Conservation (phyloP, 257 asterid genomes). For the Capsicum rhomboideum region DNA sequence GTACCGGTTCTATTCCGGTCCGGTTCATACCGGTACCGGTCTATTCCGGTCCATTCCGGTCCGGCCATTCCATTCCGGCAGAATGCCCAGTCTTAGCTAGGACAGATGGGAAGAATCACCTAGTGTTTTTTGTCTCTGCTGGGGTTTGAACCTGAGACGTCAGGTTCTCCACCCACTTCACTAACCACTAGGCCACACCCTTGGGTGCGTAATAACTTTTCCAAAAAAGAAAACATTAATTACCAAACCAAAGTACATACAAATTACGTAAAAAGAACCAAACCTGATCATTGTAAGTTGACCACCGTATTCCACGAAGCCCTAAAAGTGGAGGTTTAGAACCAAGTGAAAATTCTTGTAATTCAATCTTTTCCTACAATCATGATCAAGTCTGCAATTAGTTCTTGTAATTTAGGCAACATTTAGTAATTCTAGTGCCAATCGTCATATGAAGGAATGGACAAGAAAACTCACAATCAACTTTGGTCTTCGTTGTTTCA, state of each 20-base stretch:
- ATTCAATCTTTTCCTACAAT: constrained; percentile 77
- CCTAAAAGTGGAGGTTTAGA: constrained; percentile 83
- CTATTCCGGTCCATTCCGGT: too few relatives aligned
- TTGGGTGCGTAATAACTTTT: too few relatives aligned
- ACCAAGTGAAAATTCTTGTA: constrained; percentile 85
- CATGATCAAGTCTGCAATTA: constrained; percentile 1
- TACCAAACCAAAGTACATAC: background rate
- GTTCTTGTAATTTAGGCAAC: background rate
- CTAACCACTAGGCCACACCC: too few relatives aligned
- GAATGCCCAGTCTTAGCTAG: too few relatives aligned
- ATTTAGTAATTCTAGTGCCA: constrained; percentile 4
- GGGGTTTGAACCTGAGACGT: too few relatives aligned
- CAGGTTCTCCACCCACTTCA: too few relatives aligned
- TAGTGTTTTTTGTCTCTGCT: too few relatives aligned
- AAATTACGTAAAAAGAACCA: constrained; percentile 20
- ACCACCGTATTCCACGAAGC: constrained; percentile 80
- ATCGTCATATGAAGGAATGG: constrained; percentile 4
- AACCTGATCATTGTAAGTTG: constrained; percentile 85
- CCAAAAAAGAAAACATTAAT: background rate
- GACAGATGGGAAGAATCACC: too few relatives aligned
- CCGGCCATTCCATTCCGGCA: too few relatives aligned
- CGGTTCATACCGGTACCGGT: too few relatives aligned
- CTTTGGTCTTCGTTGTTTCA: constrained; percentile 76
- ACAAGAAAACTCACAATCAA: constrained; percentile 62
- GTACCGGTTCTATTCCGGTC: too few relatives aligned